Conservation (phyloP, 192 early-diverging fungal genomes). For the Lobulomyces angularis region DNA sequence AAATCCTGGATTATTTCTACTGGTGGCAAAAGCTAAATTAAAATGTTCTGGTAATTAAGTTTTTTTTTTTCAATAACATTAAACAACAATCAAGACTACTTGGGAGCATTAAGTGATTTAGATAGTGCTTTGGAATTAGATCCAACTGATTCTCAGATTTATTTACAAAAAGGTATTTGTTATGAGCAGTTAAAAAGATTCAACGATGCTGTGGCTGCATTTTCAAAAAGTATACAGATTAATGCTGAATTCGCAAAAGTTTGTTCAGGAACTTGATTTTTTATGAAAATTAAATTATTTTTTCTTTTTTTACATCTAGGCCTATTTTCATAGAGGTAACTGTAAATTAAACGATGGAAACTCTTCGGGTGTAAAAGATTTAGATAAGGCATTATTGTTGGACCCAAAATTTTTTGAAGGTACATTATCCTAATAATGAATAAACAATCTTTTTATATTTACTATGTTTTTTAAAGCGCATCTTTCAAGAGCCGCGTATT, state of each 20-base stretch:
- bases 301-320: constrained; percentile 5
- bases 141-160: constrained; percentile 36
- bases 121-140: constrained; percentile 21
- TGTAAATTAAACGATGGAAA: constrained; percentile 29
- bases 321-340: constrained; percentile 39
- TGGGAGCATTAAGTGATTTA: constrained; percentile 33
- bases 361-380: constrained; percentile 12
- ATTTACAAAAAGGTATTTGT: constrained; percentile 41
- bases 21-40: constrained; percentile 37
- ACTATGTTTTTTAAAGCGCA: constrained; percentile 40
- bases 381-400: not conserved
- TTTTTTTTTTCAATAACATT: not conserved
- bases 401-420: too few relatives aligned
- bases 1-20: constrained; percentile 27
- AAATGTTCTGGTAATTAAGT: constrained; percentile 27
- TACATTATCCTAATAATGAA: too few relatives aligned
- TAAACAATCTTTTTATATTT: too few relatives aligned
- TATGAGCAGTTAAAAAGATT: constrained; percentile 33
- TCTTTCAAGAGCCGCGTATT: constrained; percentile 31
- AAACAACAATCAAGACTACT: not conserved
- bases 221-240: constrained; percentile 24
- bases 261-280: too few relatives aligned
- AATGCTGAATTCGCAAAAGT: constrained; percentile 31
- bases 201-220: constrained; percentile 22
- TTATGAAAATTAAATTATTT: not conserved